A percentile compares a stretch with the other conserved stretches of the same genome.
Evolutionary conservation across 805 yeast species (phyloP).

Genomic region (Yamadazyma endophytica): DNA sequence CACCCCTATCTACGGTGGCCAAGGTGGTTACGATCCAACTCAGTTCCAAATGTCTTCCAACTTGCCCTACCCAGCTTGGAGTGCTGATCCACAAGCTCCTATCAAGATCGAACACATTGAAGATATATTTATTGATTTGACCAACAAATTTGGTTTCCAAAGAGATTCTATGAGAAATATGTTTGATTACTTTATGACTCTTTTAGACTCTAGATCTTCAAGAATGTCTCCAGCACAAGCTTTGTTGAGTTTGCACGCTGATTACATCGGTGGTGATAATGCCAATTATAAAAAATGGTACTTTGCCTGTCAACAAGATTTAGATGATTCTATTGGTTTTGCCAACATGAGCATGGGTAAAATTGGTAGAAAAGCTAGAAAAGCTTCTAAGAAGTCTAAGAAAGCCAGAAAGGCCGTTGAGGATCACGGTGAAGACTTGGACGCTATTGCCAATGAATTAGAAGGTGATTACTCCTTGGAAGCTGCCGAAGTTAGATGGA

Average conservation of each 20-base stretch:
- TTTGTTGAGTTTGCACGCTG: conserved; percentile 75
- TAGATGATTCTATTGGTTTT: conserved; percentile 81
- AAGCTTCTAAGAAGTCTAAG: conserved; percentile 76
- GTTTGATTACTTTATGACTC: conserved; percentile 83
- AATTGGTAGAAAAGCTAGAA: conserved; percentile 72
- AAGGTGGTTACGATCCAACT: conserved; percentile 56
- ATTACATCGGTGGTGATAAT: conserved; percentile 82
- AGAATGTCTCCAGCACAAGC: conserved; percentile 92
- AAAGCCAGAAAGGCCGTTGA: conserved; percentile 68
- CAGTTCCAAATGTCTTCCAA: conserved; percentile 65
- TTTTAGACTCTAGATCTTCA: conserved; percentile 77
- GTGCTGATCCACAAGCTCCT: conserved; percentile 90
- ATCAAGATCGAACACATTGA: conserved; percentile 78
- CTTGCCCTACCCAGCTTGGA: conserved; percentile 99
- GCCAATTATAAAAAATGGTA: conserved; percentile 87
- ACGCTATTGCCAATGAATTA: conserved; percentile 60
- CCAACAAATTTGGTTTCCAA: conserved; percentile 85
- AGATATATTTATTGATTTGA: conserved; percentile 77
- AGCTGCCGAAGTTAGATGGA: conserved; percentile 87
- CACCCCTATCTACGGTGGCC: conserved; percentile 84
- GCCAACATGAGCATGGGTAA: conserved; percentile 77
- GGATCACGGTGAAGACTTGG: conserved; percentile 58
- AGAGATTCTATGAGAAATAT: conserved; percentile 90
- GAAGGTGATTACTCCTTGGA: conserved; percentile 81
- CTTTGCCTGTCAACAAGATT: conserved; percentile 83